Base-by-base conservation (phyloP, 2,329 filamentous ascomycete genomes). In the Aspergillus caelatus region DNA sequence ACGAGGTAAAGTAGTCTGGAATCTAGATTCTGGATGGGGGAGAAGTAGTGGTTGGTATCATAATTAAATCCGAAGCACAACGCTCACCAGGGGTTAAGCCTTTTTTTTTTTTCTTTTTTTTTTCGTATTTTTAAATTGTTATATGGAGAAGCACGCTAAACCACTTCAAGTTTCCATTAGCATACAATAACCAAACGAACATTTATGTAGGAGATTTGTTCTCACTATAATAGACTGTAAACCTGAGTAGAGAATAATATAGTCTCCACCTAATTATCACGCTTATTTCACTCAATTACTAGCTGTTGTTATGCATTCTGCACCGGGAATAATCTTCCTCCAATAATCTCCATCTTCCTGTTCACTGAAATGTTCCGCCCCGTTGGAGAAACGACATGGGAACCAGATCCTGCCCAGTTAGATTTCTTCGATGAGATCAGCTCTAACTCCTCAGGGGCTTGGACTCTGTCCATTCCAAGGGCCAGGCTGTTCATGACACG, bases 401-500 rank as follows among this genome's bases (percentile, higher is more conserved):
- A 12, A 26, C 11, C 11, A 23, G 43, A 26, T 21, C 2, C n/a
- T 21, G 43, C 43, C 43, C 43, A 11, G 23, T 12, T 6, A 11
- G 21, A 4, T 9, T 19, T 50, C 23, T 50, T 19, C 6, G 8
- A 19, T 19, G 23, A 50, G 26, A 14, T 50, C 28, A 53, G 3
- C n/a, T 53, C 50, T 2, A 34, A 16, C 10, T 21, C 16, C 26
- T 61, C 52, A 0, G 59, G 36, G 16, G 58, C 16, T 48, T 57
- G 60, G 1, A 54, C 36, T 8, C 43, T 56, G 21, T 43, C 57
- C 52, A 62, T 28, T 4, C 52, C 36, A 8, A 50, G 39, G 19
- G 19, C 41, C 12, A 69, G 14, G 21, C 61, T 63, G 50, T 54
- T 58, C 2, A 65, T 55, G 26, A 68, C 56, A 19, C 64, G 65